Percentiles rank a stretch among this genome's conserved stretches.
phyloP scores from a whole-genome alignment of 495 filamentous ascomycete genomes.

The Penicillium simplicissimum region DNA sequence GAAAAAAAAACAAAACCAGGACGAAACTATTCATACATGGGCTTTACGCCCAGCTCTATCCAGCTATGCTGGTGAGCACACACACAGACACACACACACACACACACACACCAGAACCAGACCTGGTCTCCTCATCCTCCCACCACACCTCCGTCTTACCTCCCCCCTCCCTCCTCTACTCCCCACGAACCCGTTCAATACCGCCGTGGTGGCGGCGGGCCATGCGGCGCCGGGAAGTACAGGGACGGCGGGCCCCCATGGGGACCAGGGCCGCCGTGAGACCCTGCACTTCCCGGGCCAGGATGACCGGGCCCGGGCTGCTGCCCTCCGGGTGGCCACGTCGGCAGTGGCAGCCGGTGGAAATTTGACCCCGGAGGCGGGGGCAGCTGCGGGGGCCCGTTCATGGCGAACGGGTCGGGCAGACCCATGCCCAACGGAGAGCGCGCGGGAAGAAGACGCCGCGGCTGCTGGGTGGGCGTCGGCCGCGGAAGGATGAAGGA shows the following conservation, averaged over 20 bases:
- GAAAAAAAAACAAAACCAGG: background rate
- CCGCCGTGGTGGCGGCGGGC: slow-evolving; percentile 7
- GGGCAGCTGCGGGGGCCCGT: slow-evolving; percentile 42
- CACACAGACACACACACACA: background rate
- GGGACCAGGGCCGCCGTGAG: slow-evolving; percentile 23
- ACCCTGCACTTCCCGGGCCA: slow-evolving; percentile 5
- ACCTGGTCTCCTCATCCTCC: background rate
- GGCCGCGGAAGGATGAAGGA: slow-evolving; percentile 43
- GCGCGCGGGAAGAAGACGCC: slow-evolving; percentile 42
- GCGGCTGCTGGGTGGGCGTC: slow-evolving; percentile 39
- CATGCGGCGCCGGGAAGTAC: slow-evolving; percentile 22
- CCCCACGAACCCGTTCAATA: background rate
- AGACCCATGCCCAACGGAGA: slow-evolving; percentile 36
- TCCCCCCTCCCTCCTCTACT: background rate
- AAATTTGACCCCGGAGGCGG: slow-evolving; percentile 47
- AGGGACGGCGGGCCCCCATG: slow-evolving; percentile 17
- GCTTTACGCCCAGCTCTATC: background rate
- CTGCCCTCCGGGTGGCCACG: slow-evolving; percentile 25
- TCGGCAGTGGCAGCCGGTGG: slow-evolving; percentile 35
- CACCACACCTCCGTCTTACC: background rate
- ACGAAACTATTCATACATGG: background rate
- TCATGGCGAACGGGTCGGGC: slow-evolving; percentile 40
- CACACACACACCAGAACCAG: no score
- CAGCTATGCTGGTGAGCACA: background rate
- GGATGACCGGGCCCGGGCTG: background rate